Evolutionary conservation across 2,329 filamentous ascomycete genomes (phyloP).

Genomic region (Magnaporthiopsis rhizophila): DNA sequence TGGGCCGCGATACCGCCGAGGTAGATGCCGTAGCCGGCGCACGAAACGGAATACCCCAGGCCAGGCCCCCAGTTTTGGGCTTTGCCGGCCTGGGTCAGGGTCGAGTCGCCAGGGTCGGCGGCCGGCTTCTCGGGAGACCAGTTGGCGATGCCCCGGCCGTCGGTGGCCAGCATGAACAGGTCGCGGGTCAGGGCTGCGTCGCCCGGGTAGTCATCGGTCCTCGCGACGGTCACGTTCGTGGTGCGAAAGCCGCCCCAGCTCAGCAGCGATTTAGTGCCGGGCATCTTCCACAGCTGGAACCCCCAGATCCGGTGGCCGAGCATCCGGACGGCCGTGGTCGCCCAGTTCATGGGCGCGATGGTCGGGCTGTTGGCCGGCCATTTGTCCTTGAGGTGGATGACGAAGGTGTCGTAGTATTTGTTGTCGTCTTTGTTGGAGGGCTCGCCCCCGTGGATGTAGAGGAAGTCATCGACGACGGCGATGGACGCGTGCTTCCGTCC

Average conservation of each 20-base stretch:
- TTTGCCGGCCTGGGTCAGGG: background rate
- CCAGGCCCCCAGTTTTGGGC: slow-evolving; percentile 4
- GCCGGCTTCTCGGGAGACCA: background rate
- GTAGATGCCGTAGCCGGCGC: slow-evolving; percentile 2
- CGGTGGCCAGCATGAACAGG: slow-evolving; percentile 1
- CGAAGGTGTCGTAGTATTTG: background rate
- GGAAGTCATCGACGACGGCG: background rate
- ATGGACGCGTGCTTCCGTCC: background rate
- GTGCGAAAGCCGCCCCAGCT: slow-evolving; percentile 5
- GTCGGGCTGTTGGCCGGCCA: slow-evolving; percentile 1
- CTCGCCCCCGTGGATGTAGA: slow-evolving; percentile 2
- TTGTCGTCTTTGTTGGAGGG: background rate
- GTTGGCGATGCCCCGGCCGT: background rate
- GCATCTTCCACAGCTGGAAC: slow-evolving; percentile 2
- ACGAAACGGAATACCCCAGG: slow-evolving; percentile 3
- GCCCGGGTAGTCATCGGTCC: background rate
- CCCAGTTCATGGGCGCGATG: slow-evolving; percentile 2
- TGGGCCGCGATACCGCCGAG: slow-evolving; percentile 1
- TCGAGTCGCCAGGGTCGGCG: background rate
- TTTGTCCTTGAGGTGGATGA: slow-evolving; percentile 1
- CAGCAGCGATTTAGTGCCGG: slow-evolving; percentile 14
- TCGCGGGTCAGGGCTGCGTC: background rate
- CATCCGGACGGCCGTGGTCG: background rate
- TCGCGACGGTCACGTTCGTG: background rate
- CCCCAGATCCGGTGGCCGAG: slow-evolving; percentile 4